Evolutionary conservation across 2,329 filamentous ascomycete genomes (phyloP), one percentile per base, ranked within the genome.

Genomic region (Cercospora sp.): DNA sequence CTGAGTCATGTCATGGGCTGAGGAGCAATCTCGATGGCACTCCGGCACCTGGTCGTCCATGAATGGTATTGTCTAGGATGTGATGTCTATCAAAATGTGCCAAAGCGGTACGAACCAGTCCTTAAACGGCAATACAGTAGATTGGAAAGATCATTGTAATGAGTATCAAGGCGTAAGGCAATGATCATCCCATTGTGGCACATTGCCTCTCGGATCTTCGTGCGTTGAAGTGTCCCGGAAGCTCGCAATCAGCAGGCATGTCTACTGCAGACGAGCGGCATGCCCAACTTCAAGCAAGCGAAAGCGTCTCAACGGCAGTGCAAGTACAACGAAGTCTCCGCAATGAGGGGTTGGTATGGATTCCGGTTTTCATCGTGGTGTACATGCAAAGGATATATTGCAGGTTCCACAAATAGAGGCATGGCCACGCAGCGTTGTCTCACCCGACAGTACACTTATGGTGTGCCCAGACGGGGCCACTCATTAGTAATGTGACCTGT

Each of bases 1-100:
- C 30, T 30, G 30, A 31, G 26, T 33, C 53, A 16, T 57, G 53
- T 57, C 23, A 30, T 30, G 26, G n/a, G 53, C 45, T 13, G 18
- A 48, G 53, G 20, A 33, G 26, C 53, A 58, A 58, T 58, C 53
- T 58, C 53, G 53, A 58, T 33, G 53, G n/a, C n/a, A 18, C 30
- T 58, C 53, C 53, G 45, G 45, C 18, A 51, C 18, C 45, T 51
- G 18, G 45, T 51, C 18, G 45, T 51, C 20, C 45, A 13, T 51
- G 18, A 51, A 13, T 51, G 45, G 18, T 51, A 16, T 23, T 51
- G 45, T 51, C 45, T 51, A 26, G 45, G 45, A 51, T 51, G 45
- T 51, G 45, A 26, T 51, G 45, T 23, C 45, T 23, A 26, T 51
- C 45, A 23, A 13, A 13, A 10, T 12, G 45, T 51, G 45, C 45